Conservation (phyloP, 2,329 filamentous ascomycete species). For the Talaromyces atroroseus region DNA sequence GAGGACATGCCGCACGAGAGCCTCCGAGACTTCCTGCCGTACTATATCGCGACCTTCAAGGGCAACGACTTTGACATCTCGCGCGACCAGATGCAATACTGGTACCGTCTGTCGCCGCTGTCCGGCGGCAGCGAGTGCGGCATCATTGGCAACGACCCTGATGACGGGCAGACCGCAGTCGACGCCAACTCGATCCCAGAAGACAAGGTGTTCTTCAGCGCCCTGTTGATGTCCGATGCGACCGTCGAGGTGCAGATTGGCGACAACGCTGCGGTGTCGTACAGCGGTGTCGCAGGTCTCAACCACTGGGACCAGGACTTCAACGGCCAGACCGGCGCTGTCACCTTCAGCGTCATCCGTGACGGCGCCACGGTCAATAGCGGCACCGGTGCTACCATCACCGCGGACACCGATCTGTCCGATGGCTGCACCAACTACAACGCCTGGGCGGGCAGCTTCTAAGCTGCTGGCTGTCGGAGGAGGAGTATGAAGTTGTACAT, state of each 20-base stretch:
- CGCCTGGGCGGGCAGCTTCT: slow-evolving; percentile 12
- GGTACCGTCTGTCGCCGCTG: slow-evolving; percentile 30
- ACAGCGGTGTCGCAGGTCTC: slow-evolving; percentile 19
- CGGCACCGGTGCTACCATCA: slow-evolving; percentile 27
- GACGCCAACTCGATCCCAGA: slow-evolving; percentile 23
- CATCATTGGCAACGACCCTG: slow-evolving; percentile 30
- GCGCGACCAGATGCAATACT: slow-evolving; percentile 26
- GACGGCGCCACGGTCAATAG: slow-evolving; percentile 18
- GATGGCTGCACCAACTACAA: slow-evolving; percentile 14
- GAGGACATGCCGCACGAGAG: slow-evolving; percentile 27
- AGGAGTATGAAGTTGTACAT: not conserved
- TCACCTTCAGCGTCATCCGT: slow-evolving; percentile 25
- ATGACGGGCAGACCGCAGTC: slow-evolving; percentile 22
- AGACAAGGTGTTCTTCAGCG: slow-evolving; percentile 30
- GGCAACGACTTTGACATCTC: slow-evolving; percentile 8
- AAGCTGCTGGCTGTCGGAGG: not conserved
- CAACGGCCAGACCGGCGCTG: slow-evolving; percentile 24
- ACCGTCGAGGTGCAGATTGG: slow-evolving; percentile 28
- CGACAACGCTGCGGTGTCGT: slow-evolving; percentile 17
- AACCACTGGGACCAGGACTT: slow-evolving; percentile 32
- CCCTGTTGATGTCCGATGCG: slow-evolving; percentile 22
- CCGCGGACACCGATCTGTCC: slow-evolving; percentile 11
- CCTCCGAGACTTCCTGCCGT: slow-evolving; percentile 30
- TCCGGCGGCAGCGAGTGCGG: slow-evolving; percentile 23
- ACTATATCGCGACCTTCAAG: slow-evolving; percentile 29